Conservation (phyloP, 1,139 yeast genomes). For the Debaryomyces sp. region DNA sequence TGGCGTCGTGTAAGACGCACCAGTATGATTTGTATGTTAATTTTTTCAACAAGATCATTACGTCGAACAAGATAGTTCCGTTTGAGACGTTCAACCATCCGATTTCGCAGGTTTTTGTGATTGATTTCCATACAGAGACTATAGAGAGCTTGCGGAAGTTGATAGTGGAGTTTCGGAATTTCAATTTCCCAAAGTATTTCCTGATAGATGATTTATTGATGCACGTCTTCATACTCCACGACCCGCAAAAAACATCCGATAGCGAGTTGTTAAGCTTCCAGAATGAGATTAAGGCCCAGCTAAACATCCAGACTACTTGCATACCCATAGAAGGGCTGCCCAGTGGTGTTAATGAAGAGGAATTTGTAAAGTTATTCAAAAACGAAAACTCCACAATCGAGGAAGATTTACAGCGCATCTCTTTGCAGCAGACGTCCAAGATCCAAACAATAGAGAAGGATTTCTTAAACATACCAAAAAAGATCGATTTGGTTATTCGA, state of each 20-base stretch:
- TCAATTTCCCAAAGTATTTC: conserved; percentile 57
- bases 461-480: conserved; percentile 31
- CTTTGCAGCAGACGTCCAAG: conserved; percentile 26
- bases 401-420: conserved; percentile 50
- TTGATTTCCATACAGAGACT: conserved; percentile 53
- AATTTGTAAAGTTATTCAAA: conserved; percentile 22
- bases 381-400: conserved; percentile 53
- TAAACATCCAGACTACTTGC: conserved; percentile 31
- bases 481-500: conserved; percentile 44
- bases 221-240: conserved; percentile 47
- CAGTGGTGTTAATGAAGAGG: conserved; percentile 8
- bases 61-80: conserved; percentile 67
- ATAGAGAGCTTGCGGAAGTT: conserved; percentile 45
- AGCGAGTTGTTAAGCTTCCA: conserved; percentile 39
- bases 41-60: conserved; percentile 60
- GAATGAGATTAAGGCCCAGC: conserved; percentile 24
- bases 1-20: conserved; percentile 10
- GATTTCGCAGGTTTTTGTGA: conserved; percentile 70
- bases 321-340: conserved; percentile 25
- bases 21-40: conserved; percentile 52
- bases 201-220: conserved; percentile 59
- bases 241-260: conserved; percentile 21
- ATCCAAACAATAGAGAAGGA: conserved; percentile 7
- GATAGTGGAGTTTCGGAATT: conserved; percentile 47
- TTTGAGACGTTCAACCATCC: conserved; percentile 94